Percentiles rank a stretch among this genome's conserved stretches.
phyloP scores from a whole-genome alignment of 306 rosid species.

The Cicer chorassanicum region DNA sequence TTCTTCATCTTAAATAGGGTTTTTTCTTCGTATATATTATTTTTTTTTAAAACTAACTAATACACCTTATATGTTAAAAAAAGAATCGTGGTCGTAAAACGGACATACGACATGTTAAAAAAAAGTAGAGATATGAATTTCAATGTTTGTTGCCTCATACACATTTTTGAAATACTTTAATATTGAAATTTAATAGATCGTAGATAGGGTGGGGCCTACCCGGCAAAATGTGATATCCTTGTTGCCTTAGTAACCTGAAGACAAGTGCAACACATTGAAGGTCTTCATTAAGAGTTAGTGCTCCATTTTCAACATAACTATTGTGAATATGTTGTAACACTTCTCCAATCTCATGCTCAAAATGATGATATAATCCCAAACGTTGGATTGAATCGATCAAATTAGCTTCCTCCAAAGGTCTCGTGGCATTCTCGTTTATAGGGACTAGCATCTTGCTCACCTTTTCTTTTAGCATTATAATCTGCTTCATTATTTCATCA shows the following conservation, averaged over 20 bases:
- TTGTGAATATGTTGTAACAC: slow-evolving; percentile 14
- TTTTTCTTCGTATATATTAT: too few relatives aligned
- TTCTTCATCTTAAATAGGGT: too few relatives aligned
- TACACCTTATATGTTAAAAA: too few relatives aligned
- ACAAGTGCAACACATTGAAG: slow-evolving; percentile 7
- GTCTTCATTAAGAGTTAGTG: neutral
- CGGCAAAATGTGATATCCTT: slow-evolving; percentile 8
- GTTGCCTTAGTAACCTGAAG: slow-evolving; percentile 33
- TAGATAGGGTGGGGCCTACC: neutral
- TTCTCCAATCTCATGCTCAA: slow-evolving; percentile 23
- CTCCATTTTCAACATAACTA: slow-evolving; percentile 5
- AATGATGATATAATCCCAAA: slow-evolving; percentile 31
- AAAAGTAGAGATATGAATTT: too few relatives aligned
- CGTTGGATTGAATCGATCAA: slow-evolving; percentile 35
- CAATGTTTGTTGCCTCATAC: neutral
- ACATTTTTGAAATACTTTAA: neutral
- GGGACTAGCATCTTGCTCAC: slow-evolving; percentile 1
- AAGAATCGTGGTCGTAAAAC: too few relatives aligned
- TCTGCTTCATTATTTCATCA: slow-evolving; percentile 2
- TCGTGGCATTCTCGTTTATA: neutral
- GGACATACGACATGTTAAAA: too few relatives aligned
- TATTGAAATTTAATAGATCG: neutral
- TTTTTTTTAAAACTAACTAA: too few relatives aligned
- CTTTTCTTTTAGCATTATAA: slow-evolving; percentile 5
- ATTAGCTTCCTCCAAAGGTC: neutral